phyloP scores from a whole-genome alignment of 768 basidiomycete species.

The Tulasnella sp. region DNA sequence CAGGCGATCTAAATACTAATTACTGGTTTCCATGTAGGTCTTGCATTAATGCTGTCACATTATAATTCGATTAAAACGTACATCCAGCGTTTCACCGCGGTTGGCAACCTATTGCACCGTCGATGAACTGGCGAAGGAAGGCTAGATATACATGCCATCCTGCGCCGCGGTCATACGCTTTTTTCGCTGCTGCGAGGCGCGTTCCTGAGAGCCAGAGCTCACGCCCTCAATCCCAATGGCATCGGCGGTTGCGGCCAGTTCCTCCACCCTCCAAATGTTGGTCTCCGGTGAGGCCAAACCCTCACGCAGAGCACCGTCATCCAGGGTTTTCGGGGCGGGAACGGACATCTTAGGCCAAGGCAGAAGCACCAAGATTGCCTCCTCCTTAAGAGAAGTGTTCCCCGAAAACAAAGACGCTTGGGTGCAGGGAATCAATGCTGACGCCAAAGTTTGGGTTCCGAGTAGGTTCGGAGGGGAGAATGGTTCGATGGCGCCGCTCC shows the following conservation, averaged over 20 bases:
- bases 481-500: background rate
- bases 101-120: background rate
- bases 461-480: conserved; percentile 18
- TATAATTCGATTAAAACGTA: background rate
- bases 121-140: background rate
- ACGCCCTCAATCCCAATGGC: background rate
- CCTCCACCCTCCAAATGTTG: background rate
- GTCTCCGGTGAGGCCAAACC: background rate
- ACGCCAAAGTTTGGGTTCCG: background rate
- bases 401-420: background rate
- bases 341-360: background rate
- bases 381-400: background rate
- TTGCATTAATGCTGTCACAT: too few species aligned
- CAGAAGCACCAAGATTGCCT: background rate
- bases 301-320: background rate
- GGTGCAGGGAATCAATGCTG: background rate
- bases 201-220: background rate
- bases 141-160: background rate
- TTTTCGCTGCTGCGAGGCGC: background rate
- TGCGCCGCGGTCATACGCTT: background rate
- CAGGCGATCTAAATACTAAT: background rate
- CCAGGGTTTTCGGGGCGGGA: background rate
- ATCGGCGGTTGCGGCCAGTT: background rate
- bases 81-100: background rate
- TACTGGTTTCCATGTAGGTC: background rate